A percentile compares a stretch with the other conserved stretches of the same genome.
Conservation (phyloP, 1,284 basidiomycete species). For the Thelephora terrestris region DNA sequence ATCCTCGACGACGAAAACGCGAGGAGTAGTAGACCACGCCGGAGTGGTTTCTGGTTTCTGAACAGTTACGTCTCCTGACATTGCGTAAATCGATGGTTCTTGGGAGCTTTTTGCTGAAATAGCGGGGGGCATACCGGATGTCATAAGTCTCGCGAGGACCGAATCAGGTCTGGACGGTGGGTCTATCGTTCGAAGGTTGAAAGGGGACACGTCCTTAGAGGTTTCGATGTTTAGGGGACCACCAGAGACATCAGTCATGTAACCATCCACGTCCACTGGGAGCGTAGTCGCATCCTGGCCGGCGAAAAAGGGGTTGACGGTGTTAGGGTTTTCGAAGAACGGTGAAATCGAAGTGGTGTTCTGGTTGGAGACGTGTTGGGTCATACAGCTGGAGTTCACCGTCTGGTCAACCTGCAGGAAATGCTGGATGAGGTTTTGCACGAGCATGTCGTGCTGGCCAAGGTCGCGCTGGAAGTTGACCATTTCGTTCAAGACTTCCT, state of each 20-base stretch:
- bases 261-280: slow-evolving; percentile 38
- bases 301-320: slow-evolving; percentile 44
- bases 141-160: slow-evolving; percentile 10
- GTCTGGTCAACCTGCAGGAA: slow-evolving; percentile 62
- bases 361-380: background rate
- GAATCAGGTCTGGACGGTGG: slow-evolving; percentile 13
- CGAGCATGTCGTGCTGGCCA: slow-evolving; percentile 77
- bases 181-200: too few relatives aligned
- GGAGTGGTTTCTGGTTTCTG: slow-evolving; percentile 74
- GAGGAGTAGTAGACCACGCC: slow-evolving; percentile 78
- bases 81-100: too few relatives aligned
- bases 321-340: slow-evolving; percentile 13
- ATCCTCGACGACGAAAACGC: slow-evolving; percentile 90
- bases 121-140: background rate
- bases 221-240: slow-evolving; percentile 18
- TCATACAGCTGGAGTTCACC: slow-evolving; percentile 15
- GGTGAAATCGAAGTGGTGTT: background rate
- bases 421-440: slow-evolving; percentile 77
- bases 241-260: slow-evolving; percentile 45
- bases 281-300: slow-evolving; percentile 48
- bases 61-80: slow-evolving; percentile 42
- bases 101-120: too few relatives aligned
- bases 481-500: slow-evolving; percentile 73
- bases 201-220: too few relatives aligned
- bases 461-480: slow-evolving; percentile 76